Conservation (phyloP, 2,329 filamentous ascomycete genomes). For the Cryphonectria nitschkei region DNA sequence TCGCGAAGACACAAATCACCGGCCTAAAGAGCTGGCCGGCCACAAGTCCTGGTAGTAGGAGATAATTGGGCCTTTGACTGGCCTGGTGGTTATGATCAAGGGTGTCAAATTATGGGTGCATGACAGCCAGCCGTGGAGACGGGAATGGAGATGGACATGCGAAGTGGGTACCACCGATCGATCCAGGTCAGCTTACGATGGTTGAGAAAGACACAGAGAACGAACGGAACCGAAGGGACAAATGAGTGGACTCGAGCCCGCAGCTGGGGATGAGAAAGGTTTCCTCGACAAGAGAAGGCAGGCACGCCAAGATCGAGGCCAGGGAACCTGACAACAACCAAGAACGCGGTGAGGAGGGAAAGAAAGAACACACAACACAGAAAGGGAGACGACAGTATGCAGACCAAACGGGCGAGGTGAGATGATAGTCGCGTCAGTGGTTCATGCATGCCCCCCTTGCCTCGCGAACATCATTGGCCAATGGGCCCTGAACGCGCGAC, state of each 20-base stretch:
- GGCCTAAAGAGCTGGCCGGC: background rate
- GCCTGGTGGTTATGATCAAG: background rate
- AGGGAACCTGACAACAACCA: background rate
- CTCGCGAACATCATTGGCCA: slow-evolving; percentile 7
- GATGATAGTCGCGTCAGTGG: slow-evolving; percentile 17
- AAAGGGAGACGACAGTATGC: background rate
- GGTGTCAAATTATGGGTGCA: background rate
- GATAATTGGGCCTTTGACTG: background rate
- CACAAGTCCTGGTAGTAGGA: background rate
- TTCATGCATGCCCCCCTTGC: slow-evolving; percentile 1
- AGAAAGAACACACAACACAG: background rate
- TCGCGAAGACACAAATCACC: background rate
- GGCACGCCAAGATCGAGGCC: background rate
- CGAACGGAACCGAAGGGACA: background rate
- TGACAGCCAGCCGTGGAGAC: background rate
- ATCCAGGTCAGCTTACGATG: slow-evolving; percentile 8
- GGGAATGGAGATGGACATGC: slow-evolving; percentile 10
- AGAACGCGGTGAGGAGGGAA: slow-evolving; percentile 1
- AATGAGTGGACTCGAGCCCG: slow-evolving; percentile 15
- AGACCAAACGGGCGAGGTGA: slow-evolving; percentile 7
- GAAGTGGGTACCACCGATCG: slow-evolving; percentile 9
- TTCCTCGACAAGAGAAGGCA: background rate
- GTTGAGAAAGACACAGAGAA: background rate
- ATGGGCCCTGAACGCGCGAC: background rate
- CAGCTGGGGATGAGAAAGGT: slow-evolving; percentile 9